A percentile compares a stretch with the other conserved stretches of the same genome.
phyloP scores from a whole-genome alignment of 192 early-diverging fungal genomes.

The Coemansia nantahalensis region DNA sequence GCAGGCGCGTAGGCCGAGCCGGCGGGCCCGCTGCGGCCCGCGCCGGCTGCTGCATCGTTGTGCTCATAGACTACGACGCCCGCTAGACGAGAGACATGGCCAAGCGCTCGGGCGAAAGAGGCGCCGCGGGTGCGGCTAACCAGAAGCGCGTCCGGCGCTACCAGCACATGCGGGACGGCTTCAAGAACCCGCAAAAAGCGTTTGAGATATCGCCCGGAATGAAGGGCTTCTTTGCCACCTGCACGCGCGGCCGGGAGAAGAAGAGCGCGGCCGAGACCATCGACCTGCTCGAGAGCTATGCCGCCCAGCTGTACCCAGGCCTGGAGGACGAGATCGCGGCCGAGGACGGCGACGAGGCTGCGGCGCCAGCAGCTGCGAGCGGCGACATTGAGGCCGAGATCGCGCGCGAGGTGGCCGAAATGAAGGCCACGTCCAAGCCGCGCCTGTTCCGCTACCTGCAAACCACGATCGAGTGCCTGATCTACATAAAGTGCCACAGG shows the following conservation, averaged over 20 bases:
- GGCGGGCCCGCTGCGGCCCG: too few species aligned
- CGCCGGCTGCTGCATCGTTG: too few species aligned
- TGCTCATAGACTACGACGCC: too few species aligned
- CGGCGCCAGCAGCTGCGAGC: neutral
- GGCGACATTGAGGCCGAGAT: constrained; percentile 50
- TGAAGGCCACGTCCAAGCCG: constrained; percentile 32
- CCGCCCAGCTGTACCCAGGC: constrained; percentile 39
- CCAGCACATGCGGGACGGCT: constrained; percentile 33
- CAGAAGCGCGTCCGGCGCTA: constrained; percentile 48
- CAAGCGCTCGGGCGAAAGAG: constrained; percentile 27
- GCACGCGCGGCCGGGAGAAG: constrained; percentile 42
- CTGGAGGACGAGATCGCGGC: constrained; percentile 42
- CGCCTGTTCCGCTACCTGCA: constrained; percentile 44
- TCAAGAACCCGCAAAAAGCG: constrained; percentile 41
- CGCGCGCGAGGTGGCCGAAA: constrained; percentile 45
- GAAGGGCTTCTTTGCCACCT: constrained; percentile 52
- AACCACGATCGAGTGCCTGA: constrained; percentile 45
- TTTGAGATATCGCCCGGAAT: constrained; percentile 51
- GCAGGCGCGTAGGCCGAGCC: too few species aligned
- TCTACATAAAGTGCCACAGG: constrained; percentile 48
- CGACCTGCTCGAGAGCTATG: constrained; percentile 49
- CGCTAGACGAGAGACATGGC: constrained; percentile 8
- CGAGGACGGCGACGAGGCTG: constrained; percentile 12
- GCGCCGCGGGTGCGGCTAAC: constrained; percentile 6
- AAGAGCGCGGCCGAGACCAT: constrained; percentile 42